Conservation (phyloP, 2,329 filamentous ascomycete genomes). For the Celoporthe dispersa region DNA sequence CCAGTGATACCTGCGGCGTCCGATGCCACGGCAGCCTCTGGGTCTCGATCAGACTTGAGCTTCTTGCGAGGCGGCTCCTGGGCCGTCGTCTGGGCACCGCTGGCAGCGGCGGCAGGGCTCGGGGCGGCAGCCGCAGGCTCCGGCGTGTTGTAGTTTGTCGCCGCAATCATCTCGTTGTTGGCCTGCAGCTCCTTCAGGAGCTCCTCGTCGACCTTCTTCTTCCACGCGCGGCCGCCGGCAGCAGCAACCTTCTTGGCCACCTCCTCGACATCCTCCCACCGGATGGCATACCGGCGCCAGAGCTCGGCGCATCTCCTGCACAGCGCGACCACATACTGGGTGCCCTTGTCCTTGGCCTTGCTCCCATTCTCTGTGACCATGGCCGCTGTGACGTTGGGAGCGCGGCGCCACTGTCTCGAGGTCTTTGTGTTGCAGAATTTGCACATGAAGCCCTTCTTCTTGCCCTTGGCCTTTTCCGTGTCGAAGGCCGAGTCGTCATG, state of each 20-base stretch:
- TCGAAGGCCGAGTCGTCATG: slow-evolving; percentile 97
- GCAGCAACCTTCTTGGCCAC: slow-evolving; percentile 84
- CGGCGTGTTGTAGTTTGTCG: slow-evolving; percentile 46
- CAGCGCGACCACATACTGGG: slow-evolving; percentile 77
- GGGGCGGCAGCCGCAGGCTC: slow-evolving; percentile 32
- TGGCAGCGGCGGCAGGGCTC: slow-evolving; percentile 37
- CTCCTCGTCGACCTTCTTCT: slow-evolving; percentile 90
- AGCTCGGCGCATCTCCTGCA: slow-evolving; percentile 90
- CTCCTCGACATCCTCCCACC: slow-evolving; percentile 94
- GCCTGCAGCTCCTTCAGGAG: slow-evolving; percentile 73
- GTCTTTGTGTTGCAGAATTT: slow-evolving; percentile 85
- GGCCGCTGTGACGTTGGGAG: slow-evolving; percentile 76
- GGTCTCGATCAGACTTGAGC: slow-evolving; percentile 59
- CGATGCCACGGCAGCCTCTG: slow-evolving; percentile 47
- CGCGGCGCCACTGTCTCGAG: slow-evolving; percentile 89
- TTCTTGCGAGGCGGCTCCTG: slow-evolving; percentile 68
- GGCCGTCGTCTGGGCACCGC: slow-evolving; percentile 36
- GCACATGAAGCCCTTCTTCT: slow-evolving; percentile 86
- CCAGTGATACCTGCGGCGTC: slow-evolving; percentile 47
- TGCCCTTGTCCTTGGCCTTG: slow-evolving; percentile 78
- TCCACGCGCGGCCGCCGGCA: slow-evolving; percentile 80
- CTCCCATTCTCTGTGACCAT: slow-evolving; percentile 67
- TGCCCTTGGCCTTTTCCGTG: slow-evolving; percentile 76
- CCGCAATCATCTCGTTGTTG: slow-evolving; percentile 64
- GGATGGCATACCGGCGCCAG: slow-evolving; percentile 94